phyloP scores from a whole-genome alignment of 495 filamentous ascomycete genomes.

The Aspergillus campestris region DNA sequence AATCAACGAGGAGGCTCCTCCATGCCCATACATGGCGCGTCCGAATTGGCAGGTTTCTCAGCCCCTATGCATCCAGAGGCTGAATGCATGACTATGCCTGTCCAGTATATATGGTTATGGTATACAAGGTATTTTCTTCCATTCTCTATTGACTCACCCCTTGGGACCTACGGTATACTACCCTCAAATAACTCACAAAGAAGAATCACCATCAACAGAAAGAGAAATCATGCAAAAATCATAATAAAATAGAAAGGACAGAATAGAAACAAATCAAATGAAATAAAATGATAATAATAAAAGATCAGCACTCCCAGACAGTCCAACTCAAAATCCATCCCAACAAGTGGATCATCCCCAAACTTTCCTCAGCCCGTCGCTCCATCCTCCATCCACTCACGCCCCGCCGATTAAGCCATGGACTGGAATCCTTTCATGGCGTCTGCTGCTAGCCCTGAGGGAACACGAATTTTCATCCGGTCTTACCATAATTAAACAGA shows the following conservation, averaged over 20 bases:
- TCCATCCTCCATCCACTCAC: constrained; percentile 9
- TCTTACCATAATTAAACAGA: too few species aligned
- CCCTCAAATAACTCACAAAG: too few species aligned
- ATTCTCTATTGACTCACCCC: too few species aligned
- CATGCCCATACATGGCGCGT: too few species aligned
- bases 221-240: too few species aligned
- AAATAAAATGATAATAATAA: not conserved
- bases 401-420: constrained; percentile 8
- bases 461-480: not conserved
- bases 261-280: too few species aligned
- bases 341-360: constrained; percentile 3
- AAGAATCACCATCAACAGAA: too few species aligned
- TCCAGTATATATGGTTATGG: too few species aligned
- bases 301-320: not conserved
- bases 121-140: too few species aligned
- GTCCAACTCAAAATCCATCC: constrained; percentile 13
- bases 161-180: too few species aligned
- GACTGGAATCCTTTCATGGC: constrained; percentile 3
- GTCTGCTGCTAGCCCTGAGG: constrained; percentile 1
- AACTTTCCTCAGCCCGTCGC: constrained; percentile 3
- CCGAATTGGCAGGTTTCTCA: constrained; percentile 4
- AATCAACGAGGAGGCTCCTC: too few species aligned
- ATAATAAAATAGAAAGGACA: too few species aligned
- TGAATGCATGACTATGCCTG: constrained; percentile 1
- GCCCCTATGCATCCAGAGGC: constrained; percentile 10